Percentiles rank a stretch among this genome's conserved stretches.
These are phyloP conservation scores for Saccharomycopsis fodiens DNA, from an alignment of 805 yeast species.

Conservation along the genomic window DNA sequence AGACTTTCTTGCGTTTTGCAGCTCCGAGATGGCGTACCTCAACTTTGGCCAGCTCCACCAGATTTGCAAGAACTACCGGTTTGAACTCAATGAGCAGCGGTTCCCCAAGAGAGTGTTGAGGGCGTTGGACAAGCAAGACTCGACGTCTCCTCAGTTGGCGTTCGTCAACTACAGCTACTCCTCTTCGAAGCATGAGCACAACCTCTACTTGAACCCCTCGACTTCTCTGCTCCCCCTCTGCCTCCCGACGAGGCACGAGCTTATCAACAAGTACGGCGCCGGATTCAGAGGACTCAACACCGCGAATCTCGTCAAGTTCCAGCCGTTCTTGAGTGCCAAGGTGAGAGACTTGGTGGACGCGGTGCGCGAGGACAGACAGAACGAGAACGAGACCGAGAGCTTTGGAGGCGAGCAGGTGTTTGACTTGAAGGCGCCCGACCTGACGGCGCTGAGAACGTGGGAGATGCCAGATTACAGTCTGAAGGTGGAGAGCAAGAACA, in stretches of 20 bases:
- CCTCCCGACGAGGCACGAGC: conserved; percentile 67
- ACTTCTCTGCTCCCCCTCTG: conserved; percentile 39
- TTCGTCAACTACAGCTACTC: background rate
- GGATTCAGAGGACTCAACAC: conserved; percentile 58
- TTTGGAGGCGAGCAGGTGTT: conserved; percentile 9
- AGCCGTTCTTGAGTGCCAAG: conserved; percentile 66
- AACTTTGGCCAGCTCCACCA: conserved; percentile 66
- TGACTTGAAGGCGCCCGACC: conserved; percentile 12
- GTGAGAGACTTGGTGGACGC: conserved; percentile 69
- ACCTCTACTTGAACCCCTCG: background rate
- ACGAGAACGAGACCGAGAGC: background rate
- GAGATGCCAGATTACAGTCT: conserved; percentile 12
- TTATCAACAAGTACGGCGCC: conserved; percentile 69
- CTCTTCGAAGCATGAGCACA: background rate
- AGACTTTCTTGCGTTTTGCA: conserved; percentile 25
- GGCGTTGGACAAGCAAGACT: conserved; percentile 22
- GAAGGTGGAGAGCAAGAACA: conserved; percentile 4
- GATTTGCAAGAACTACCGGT: conserved; percentile 66
- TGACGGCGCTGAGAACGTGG: conserved; percentile 17
- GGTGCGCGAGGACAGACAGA: conserved; percentile 38
- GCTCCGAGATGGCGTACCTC: conserved; percentile 48
- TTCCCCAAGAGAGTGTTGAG: conserved; percentile 46
- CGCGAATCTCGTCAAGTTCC: conserved; percentile 46
- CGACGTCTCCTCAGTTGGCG: background rate
- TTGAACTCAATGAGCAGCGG: conserved; percentile 74